Conservation (phyloP, 169 alveolate species). For the Plasmodium ovale region DNA sequence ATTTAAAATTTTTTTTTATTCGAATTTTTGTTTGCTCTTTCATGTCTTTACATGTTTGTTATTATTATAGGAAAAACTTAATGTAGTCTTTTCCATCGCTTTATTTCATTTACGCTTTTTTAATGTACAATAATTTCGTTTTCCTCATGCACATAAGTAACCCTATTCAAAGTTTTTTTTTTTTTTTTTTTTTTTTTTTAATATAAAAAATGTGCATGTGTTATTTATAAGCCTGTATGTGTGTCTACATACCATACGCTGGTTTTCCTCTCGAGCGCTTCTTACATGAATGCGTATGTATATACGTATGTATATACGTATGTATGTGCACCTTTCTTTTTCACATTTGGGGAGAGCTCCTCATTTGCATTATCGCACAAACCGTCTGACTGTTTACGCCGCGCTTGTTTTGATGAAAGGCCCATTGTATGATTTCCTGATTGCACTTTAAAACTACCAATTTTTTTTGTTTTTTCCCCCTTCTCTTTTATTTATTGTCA, state of each 20-base stretch:
- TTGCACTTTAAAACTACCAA: not conserved
- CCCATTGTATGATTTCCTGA: not conserved
- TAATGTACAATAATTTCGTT: not conserved
- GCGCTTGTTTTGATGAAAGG: not conserved
- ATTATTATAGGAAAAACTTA: not conserved
- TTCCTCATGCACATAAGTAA: not conserved
- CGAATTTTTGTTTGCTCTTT: slow-evolving; percentile 20
- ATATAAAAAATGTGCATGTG: not conserved
- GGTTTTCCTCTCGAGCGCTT: not conserved
- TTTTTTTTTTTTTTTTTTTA: slow-evolving; percentile 8
- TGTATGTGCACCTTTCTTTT: not conserved
- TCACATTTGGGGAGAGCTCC: too few species aligned
- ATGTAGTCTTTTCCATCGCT: not conserved
- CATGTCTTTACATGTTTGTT: slow-evolving; percentile 3
- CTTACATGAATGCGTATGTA: not conserved
- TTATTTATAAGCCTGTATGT: not conserved
- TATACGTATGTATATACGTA: slow-evolving; percentile 6
- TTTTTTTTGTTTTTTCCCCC: slow-evolving; percentile 3
- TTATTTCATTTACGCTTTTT: not conserved
- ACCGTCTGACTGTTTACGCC: not conserved
- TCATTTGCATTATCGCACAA: too few species aligned
- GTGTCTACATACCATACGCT: not conserved
- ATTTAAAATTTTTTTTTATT: not conserved
- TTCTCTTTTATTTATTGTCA: not conserved
- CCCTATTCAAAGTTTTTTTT: not conserved